Evolutionary conservation across 2,329 filamentous ascomycete species (phyloP), one percentile per base, ranked within the genome.

Genomic region (Ascochyta viciae-villosae): DNA sequence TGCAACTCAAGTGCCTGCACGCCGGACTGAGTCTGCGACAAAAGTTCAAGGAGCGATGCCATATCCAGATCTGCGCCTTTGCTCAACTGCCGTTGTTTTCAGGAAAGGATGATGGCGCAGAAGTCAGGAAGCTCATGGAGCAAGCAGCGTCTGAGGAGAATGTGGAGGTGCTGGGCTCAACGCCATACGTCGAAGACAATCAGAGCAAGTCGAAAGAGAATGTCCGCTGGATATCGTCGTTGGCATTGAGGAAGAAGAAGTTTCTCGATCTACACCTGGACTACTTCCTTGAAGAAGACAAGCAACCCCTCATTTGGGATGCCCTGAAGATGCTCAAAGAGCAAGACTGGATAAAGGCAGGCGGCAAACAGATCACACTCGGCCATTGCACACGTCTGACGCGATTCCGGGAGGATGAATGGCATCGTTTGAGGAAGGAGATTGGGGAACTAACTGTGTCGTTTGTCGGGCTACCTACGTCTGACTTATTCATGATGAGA

Each of bases 251-350:
- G 22, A 67, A 80, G 35, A 67, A 72, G 2, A 79, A 87, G 46
- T 85, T 89, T 68, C 73, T 91, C 5, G 89, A 91, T 65, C 85
- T 91, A 41, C 89, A 91, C 68, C 79, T 91, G 6, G 89, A 91
- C 71, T 91, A 91, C 70, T 86, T 87, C 53, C 76, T 91, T 3
- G 81, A 87, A 47, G 56, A 74, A 2, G 63, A 67, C 1, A 79
- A 74, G 41, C 78, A 82, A 45, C 76, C 85, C 0, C 74, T 87
- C 50, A 74, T 87, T 0, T 84, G 82, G 76, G 74, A 81, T 38
- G 83, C 87, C 1, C 52, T 90, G 22, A 66, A 81, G 1, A 72
- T 77, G 1, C 75, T 90, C 12, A 78, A 80, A 53, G 70, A 75
- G 12, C 71, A 77, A 24, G 56, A 75, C 3, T 91, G 88, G 88